A percentile compares a stretch with the other conserved stretches of the same genome.
phyloP scores from a whole-genome alignment of 306 rosid species.

The Argentina anserina region DNA sequence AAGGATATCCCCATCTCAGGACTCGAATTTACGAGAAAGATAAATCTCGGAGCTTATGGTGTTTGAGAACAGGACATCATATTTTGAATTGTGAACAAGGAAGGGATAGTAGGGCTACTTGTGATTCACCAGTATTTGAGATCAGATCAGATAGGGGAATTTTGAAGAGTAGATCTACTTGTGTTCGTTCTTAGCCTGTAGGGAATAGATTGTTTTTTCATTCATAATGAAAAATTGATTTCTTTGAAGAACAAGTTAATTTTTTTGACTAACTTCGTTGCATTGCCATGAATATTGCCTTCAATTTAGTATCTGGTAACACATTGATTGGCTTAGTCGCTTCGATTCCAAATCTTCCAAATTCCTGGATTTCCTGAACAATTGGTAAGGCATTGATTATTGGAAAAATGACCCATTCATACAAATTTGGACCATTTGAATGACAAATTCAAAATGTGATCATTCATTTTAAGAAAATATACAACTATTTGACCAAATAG shows the following conservation, averaged over 20 bases:
- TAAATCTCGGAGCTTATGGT: conserved; percentile 32
- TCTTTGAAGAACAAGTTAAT: neutral
- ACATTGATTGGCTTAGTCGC: neutral
- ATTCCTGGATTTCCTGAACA: neutral
- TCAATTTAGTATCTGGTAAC: neutral
- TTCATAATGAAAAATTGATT: neutral
- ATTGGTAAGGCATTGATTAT: neutral
- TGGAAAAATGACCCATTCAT: too few relatives aligned
- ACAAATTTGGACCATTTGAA: too few relatives aligned
- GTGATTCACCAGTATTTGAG: conserved; percentile 59
- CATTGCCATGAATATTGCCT: neutral
- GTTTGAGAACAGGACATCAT: conserved; percentile 37
- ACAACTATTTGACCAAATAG: too few relatives aligned
- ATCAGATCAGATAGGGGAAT: conserved; percentile 43
- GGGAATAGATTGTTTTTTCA: conserved; percentile 12
- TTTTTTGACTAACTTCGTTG: neutral
- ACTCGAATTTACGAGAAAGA: conserved; percentile 34
- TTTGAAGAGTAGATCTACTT: conserved; percentile 48
- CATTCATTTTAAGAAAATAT: too few relatives aligned
- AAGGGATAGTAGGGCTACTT: conserved; percentile 27
- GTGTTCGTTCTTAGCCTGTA: conserved; percentile 35
- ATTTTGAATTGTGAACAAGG: conserved; percentile 28
- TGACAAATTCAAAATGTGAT: too few relatives aligned
- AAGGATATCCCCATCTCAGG: conserved; percentile 71
- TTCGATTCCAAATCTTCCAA: neutral